Evolutionary conservation across 306 rosid genomes (phyloP).

Genomic region (Sesbania bispinosa): DNA sequence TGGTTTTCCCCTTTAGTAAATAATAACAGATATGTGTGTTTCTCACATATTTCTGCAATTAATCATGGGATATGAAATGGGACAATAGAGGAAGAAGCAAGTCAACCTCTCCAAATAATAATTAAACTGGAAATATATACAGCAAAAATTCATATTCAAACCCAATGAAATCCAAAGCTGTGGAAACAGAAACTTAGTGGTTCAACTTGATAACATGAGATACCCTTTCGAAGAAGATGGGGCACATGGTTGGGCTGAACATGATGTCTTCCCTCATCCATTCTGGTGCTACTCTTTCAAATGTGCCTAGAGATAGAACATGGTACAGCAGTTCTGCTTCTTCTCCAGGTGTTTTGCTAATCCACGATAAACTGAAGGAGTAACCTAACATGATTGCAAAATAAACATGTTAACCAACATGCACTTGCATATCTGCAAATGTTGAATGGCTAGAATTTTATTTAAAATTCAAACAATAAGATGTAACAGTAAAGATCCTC

Average conservation of each 20-base stretch:
- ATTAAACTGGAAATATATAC: constrained; percentile 8
- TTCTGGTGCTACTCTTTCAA: constrained; percentile 87
- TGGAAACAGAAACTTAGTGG: constrained; percentile 5
- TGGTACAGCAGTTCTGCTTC: constrained; percentile 66
- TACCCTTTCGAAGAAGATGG: constrained; percentile 70
- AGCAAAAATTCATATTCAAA: neutral
- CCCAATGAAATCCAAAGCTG: neutral
- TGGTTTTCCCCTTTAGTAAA: neutral
- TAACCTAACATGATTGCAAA: constrained; percentile 51
- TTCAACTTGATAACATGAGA: constrained; percentile 55
- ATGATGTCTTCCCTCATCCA: constrained; percentile 88
- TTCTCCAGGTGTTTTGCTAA: constrained; percentile 37
- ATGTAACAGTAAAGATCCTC: neutral
- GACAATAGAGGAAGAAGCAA: too few relatives aligned
- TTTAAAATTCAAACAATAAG: neutral
- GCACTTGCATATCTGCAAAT: neutral
- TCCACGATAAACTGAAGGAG: constrained; percentile 78
- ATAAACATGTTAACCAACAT: constrained; percentile 2
- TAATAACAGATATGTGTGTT: neutral
- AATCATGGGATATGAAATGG: neutral
- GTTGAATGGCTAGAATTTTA: neutral
- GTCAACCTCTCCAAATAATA: neutral
- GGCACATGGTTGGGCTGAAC: constrained; percentile 85
- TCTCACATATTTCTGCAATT: neutral
- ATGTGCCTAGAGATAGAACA: constrained; percentile 62